These are phyloP conservation scores for Fusarium nurragi DNA, from an alignment of 2,329 filamentous ascomycete species.

Conservation along the genomic window DNA sequence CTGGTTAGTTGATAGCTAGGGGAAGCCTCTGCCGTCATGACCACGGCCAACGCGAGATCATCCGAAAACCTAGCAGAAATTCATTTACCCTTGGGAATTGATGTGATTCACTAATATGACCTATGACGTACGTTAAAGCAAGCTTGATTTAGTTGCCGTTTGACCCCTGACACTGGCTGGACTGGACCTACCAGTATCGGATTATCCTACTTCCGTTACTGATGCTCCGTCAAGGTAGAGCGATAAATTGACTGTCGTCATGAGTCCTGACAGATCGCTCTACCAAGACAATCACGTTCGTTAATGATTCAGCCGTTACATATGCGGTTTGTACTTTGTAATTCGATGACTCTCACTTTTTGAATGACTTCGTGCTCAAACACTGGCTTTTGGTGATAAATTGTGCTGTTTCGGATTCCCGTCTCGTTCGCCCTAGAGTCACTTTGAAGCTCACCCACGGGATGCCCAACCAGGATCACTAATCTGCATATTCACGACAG, in stretches of 20 bases:
- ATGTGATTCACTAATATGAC: slow-evolving; percentile 26
- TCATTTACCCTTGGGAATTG: slow-evolving; percentile 18
- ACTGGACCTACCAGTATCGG: neutral
- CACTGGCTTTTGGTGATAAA: neutral
- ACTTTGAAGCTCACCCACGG: neutral
- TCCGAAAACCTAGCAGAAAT: slow-evolving; percentile 7
- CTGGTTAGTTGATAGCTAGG: slow-evolving; percentile 21
- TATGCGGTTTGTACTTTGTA: neutral
- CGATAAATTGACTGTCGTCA: no score
- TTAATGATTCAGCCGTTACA: neutral
- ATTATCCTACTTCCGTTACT: neutral
- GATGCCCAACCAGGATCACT: neutral
- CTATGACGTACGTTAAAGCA: slow-evolving; percentile 30
- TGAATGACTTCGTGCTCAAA: neutral
- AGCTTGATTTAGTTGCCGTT: slow-evolving; percentile 29
- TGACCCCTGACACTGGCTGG: slow-evolving; percentile 12
- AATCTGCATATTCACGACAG: neutral
- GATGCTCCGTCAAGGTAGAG: no score
- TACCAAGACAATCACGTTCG: neutral
- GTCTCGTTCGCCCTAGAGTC: neutral
- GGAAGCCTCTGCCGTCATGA: slow-evolving; percentile 35
- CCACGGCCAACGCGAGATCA: slow-evolving; percentile 1
- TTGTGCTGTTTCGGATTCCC: neutral
- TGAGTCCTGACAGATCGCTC: no score
- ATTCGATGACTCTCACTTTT: neutral